These are phyloP conservation scores for Kurtzmaniella cleridarum DNA, from an alignment of 805 yeast genomes.

Conservation along the genomic window DNA sequence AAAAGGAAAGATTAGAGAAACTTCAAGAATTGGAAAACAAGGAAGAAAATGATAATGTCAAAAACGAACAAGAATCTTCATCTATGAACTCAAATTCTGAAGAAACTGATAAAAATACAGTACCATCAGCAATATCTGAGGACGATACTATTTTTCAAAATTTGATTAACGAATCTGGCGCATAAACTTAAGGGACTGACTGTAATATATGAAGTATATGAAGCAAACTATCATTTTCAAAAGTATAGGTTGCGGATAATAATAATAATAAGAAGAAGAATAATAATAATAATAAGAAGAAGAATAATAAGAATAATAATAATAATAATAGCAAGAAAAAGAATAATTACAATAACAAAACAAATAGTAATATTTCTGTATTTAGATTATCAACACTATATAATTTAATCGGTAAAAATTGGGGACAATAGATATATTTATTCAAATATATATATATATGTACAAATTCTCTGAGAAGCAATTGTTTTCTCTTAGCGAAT, in stretches of 20 bases:
- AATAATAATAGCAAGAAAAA: no score
- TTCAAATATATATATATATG: constrained; percentile 9
- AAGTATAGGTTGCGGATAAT: not conserved
- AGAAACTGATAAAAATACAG: not conserved
- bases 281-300: no score
- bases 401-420: not conserved
- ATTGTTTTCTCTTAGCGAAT: no score
- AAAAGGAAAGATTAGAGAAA: constrained; percentile 36
- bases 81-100: not conserved
- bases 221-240: no score
- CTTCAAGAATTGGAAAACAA: constrained; percentile 28
- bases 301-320: no score
- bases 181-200: not conserved
- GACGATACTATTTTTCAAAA: constrained; percentile 15
- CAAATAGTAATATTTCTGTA: not conserved
- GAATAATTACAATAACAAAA: no score
- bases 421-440: constrained; percentile 8
- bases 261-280: no score
- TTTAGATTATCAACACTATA: not conserved
- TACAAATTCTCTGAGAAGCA: not conserved
- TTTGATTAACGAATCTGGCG: constrained; percentile 9
- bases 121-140: constrained; percentile 4
- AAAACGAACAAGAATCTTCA: constrained; percentile 1
- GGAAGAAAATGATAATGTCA: constrained; percentile 6
- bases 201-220: no score